Percentiles rank a stretch among this genome's conserved stretches.
Conservation (phyloP, 768 basidiomycete species). For the Tricholoma sp. region DNA sequence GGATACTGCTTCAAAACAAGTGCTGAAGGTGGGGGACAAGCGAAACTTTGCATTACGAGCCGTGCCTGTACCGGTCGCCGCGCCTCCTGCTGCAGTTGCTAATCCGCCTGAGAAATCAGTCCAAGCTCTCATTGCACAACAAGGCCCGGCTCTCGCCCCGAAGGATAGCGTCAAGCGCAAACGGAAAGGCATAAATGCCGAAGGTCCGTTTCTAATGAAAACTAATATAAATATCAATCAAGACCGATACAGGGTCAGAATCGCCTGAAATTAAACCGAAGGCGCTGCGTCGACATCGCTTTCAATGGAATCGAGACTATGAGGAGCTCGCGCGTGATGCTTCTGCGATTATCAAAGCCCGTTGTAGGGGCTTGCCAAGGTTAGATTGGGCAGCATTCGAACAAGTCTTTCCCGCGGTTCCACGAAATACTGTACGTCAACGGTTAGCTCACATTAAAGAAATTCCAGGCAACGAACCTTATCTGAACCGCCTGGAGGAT, state of each 20-base stretch:
- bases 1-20: slow-evolving; percentile 41
- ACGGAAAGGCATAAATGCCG: slow-evolving; percentile 25
- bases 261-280: slow-evolving; percentile 16
- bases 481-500: slow-evolving; percentile 74
- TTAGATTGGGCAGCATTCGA: slow-evolving; percentile 70
- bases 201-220: slow-evolving; percentile 20
- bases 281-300: slow-evolving; percentile 51
- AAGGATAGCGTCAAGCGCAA: slow-evolving; percentile 26
- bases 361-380: slow-evolving; percentile 56
- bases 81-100: slow-evolving; percentile 34
- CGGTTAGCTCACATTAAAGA: slow-evolving; percentile 59
- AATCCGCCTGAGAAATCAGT: slow-evolving; percentile 49
- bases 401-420: slow-evolving; percentile 77
- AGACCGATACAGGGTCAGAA: slow-evolving; percentile 5
- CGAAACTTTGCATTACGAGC: slow-evolving; percentile 13
- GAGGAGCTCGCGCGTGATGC: slow-evolving; percentile 89
- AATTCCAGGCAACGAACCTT: slow-evolving; percentile 62
- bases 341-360: slow-evolving; percentile 73
- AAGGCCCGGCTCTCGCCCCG: slow-evolving; percentile 37
- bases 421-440: slow-evolving; percentile 65
- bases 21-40: slow-evolving; percentile 29
- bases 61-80: slow-evolving; percentile 17
- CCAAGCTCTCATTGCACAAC: slow-evolving; percentile 44
- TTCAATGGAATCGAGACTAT: slow-evolving; percentile 81
- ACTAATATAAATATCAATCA: not conserved